Percentiles rank a stretch among this genome's conserved stretches.
Conservation (phyloP, 345 rosid species). For the Rhizophora apiculata region DNA sequence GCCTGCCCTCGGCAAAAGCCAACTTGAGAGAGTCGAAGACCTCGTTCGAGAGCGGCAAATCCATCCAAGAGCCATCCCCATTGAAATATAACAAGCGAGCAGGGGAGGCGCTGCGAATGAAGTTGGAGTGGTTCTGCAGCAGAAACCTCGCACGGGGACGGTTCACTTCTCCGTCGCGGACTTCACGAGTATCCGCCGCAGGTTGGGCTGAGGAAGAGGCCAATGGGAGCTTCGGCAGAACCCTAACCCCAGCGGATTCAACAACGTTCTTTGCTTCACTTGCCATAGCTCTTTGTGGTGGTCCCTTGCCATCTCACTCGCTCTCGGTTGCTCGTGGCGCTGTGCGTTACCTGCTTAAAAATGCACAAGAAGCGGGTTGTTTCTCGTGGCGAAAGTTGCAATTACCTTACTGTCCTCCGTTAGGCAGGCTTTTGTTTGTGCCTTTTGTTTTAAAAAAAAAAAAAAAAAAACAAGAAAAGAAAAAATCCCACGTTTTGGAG, state of each 20-base stretch:
- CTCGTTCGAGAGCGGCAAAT: constrained; percentile 22
- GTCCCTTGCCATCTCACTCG: too few relatives aligned
- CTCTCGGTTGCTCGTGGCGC: too few relatives aligned
- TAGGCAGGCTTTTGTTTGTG: too few relatives aligned
- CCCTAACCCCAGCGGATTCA: constrained; percentile 15
- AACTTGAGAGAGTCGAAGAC: constrained; percentile 23
- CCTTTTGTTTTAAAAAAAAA: too few relatives aligned
- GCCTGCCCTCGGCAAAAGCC: constrained; percentile 29
- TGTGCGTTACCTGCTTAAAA: too few relatives aligned
- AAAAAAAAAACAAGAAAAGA: too few relatives aligned
- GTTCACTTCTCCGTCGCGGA: not conserved
- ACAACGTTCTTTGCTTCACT: constrained; percentile 5
- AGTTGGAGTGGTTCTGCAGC: constrained; percentile 26
- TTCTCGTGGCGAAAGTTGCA: too few relatives aligned
- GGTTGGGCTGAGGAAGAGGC: not conserved
- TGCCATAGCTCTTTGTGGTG: too few relatives aligned
- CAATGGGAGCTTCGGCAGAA: not conserved
- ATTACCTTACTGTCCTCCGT: too few relatives aligned
- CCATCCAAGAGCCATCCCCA: constrained; percentile 32
- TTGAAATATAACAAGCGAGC: constrained; percentile 35
- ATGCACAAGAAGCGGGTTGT: too few relatives aligned
- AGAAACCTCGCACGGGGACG: not conserved
- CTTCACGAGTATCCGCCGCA: not conserved
- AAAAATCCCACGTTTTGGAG: too few relatives aligned
- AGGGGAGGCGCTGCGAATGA: constrained; percentile 29